phyloP scores from a whole-genome alignment of 2,329 filamentous ascomycete species.

The Apiospora arundinis region DNA sequence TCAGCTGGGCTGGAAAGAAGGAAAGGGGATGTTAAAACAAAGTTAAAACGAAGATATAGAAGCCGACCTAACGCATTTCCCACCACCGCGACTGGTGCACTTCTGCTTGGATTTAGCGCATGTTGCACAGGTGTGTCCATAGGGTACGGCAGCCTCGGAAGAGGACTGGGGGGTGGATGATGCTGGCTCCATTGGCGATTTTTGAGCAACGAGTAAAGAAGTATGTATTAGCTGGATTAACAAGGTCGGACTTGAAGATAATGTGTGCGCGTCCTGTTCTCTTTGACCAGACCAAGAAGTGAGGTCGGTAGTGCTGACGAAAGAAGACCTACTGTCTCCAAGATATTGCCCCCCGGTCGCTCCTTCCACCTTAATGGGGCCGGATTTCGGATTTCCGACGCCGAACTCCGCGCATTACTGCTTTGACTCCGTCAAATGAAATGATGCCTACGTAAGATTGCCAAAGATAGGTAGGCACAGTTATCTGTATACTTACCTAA shows the following conservation, averaged over 20 bases:
- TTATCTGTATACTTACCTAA: too few species aligned
- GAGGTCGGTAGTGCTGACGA: background rate
- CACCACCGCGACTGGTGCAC: slow-evolving; percentile 1
- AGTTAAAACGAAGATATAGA: too few species aligned
- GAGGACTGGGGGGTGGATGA: background rate
- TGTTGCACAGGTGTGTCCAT: background rate
- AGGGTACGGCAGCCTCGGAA: background rate
- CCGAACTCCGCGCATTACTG: background rate
- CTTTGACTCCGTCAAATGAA: background rate
- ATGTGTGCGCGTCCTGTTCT: background rate
- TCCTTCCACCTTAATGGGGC: background rate
- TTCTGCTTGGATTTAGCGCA: background rate
- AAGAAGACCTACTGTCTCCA: too few species aligned
- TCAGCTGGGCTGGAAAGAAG: too few species aligned
- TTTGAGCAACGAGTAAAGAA: background rate
- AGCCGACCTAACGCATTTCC: background rate
- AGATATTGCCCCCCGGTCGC: background rate
- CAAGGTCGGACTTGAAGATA: background rate
- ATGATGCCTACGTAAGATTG: too few species aligned
- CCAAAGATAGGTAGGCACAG: too few species aligned
- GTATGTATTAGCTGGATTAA: background rate
- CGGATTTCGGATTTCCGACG: background rate
- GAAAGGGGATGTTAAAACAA: too few species aligned
- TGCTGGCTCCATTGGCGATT: background rate
- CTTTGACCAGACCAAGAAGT: background rate